phyloP scores from a whole-genome alignment of 2,329 filamentous ascomycete genomes.

The Fusarium sacchari region DNA sequence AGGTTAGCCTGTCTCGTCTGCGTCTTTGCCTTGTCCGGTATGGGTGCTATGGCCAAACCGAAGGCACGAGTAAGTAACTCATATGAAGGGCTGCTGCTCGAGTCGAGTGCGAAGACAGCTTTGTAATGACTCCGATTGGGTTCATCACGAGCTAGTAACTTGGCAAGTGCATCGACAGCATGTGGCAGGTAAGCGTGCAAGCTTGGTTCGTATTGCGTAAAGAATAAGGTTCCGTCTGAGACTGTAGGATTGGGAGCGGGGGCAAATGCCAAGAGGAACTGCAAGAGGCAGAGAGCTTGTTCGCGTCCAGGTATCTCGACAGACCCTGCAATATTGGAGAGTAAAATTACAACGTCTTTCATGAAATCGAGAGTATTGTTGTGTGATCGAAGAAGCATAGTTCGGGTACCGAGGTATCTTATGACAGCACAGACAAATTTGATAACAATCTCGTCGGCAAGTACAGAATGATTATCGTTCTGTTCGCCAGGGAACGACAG shows the following conservation, averaged over 20 bases:
- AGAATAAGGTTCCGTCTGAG: conserved; percentile 71
- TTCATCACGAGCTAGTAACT: conserved; percentile 90
- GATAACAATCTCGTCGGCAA: conserved; percentile 81
- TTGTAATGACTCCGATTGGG: conserved; percentile 90
- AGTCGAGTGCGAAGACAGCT: conserved; percentile 80
- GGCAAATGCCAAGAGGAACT: conserved; percentile 91
- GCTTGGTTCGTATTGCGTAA: conserved; percentile 81
- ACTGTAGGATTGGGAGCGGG: conserved; percentile 76
- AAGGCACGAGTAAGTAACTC: conserved; percentile 90
- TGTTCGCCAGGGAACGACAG: conserved; percentile 78
- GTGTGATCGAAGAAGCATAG: conserved; percentile 83
- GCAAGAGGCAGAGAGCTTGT: conserved; percentile 85
- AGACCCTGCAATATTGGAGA: conserved; percentile 87
- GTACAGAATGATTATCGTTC: conserved; percentile 73
- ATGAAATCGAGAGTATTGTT: conserved; percentile 93
- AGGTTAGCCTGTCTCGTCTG: conserved; percentile 68
- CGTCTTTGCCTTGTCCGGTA: conserved; percentile 72
- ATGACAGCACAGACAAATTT: conserved; percentile 87
- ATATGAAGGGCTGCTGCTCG: conserved; percentile 69
- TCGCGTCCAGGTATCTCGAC: conserved; percentile 87
- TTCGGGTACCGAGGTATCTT: conserved; percentile 86
- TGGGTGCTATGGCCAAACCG: conserved; percentile 82
- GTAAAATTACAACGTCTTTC: conserved; percentile 90
- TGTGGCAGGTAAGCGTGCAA: conserved; percentile 89
- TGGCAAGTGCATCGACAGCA: conserved; percentile 90